Conservation (phyloP, 371 early-diverging fungal species). For the Apophysomyces trapeziformis region DNA sequence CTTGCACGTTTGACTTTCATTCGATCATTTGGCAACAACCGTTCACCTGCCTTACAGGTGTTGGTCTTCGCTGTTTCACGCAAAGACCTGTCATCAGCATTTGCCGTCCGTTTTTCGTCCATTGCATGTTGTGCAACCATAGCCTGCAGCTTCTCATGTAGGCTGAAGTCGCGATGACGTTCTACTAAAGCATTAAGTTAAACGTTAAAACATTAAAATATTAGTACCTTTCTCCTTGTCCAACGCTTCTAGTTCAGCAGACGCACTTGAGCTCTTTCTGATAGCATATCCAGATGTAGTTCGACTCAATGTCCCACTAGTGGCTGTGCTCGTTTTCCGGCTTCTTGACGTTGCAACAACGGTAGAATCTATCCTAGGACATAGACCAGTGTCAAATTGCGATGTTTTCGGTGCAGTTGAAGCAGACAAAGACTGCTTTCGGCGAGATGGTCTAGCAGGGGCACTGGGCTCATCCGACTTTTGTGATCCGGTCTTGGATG, state of each 20-base stretch:
- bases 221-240: slow-evolving; percentile 16
- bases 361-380: not conserved
- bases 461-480: not conserved
- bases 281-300: slow-evolving; percentile 18
- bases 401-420: not conserved
- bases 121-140: slow-evolving; percentile 38
- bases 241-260: slow-evolving; percentile 11
- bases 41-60: slow-evolving; percentile 13
- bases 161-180: slow-evolving; percentile 30
- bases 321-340: not conserved
- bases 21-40: slow-evolving; percentile 6
- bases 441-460: not conserved
- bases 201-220: slow-evolving; percentile 6
- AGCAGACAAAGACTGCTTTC: not conserved
- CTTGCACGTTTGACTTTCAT: slow-evolving; percentile 25
- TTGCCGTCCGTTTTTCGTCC: slow-evolving; percentile 19
- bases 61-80: slow-evolving; percentile 20
- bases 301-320: slow-evolving; percentile 1
- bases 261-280: slow-evolving; percentile 14
- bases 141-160: slow-evolving; percentile 38
- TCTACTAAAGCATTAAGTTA: not conserved
- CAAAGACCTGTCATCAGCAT: slow-evolving; percentile 14
- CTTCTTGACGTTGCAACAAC: not conserved
- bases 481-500: not conserved
- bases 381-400: not conserved